Conservation (phyloP, 176 grass and related monocot species). For the Oryza longistaminata region DNA sequence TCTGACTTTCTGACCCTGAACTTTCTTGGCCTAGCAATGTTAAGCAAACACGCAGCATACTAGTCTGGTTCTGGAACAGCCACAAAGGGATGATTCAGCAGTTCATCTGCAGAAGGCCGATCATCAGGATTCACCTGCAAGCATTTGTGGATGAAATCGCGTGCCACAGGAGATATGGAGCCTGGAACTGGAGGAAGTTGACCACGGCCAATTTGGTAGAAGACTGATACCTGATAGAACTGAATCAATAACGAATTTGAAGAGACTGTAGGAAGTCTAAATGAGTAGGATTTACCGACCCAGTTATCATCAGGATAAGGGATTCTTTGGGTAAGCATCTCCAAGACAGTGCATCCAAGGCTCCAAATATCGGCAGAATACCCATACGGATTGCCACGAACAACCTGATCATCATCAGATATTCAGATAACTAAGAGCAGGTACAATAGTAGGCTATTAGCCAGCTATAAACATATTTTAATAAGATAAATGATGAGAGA, state of each 20-base stretch:
- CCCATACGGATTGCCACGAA: constrained; percentile 29
- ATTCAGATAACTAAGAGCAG: neutral
- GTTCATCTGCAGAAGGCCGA: constrained; percentile 37
- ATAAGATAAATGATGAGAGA: no score
- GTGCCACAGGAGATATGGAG: constrained; percentile 32
- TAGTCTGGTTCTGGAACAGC: neutral
- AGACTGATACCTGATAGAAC: constrained; percentile 31
- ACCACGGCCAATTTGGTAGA: constrained; percentile 49
- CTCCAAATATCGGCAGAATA: constrained; percentile 46
- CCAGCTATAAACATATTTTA: no score
- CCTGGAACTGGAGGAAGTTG: constrained; percentile 41
- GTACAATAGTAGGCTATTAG: no score
- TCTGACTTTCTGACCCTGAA: neutral
- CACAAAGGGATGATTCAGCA: constrained; percentile 49
- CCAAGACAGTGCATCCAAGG: constrained; percentile 43
- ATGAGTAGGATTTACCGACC: neutral
- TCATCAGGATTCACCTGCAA: constrained; percentile 42
- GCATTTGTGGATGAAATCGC: constrained; percentile 41
- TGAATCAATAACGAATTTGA: neutral
- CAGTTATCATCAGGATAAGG: constrained; percentile 36
- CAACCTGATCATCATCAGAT: constrained; percentile 26
- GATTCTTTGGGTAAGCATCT: constrained; percentile 28
- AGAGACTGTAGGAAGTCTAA: neutral
- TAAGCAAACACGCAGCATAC: neutral
- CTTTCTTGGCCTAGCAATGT: neutral